These are phyloP conservation scores for Pelargonium myrrhifolium DNA, from an alignment of 441 rosid species.

Conservation along the genomic window DNA sequence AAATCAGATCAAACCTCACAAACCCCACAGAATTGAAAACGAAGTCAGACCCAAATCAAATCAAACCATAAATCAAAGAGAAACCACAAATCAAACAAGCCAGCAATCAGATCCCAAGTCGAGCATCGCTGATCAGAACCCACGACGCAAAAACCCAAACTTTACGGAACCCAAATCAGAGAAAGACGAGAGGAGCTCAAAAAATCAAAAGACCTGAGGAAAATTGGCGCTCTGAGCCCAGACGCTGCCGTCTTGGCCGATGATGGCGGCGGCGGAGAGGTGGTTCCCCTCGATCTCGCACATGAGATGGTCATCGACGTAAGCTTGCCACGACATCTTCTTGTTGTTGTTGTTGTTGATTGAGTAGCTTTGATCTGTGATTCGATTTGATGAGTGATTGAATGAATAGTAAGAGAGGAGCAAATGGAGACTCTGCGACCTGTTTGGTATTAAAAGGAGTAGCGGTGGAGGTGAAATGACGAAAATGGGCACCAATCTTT, in stretches of 20 bases:
- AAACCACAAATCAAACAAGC: neutral
- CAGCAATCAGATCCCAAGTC: neutral
- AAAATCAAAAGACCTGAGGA: constrained; percentile 45
- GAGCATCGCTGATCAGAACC: neutral
- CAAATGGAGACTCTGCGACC: no score
- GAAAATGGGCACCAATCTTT: no score
- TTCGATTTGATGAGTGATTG: neutral
- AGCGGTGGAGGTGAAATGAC: no score
- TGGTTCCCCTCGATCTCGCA: constrained; percentile 61
- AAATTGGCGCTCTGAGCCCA: constrained; percentile 80
- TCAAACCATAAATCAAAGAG: neutral
- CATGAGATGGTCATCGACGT: constrained; percentile 85
- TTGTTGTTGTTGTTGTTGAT: neutral
- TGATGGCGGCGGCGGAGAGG: constrained; percentile 65
- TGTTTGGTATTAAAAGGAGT: no score
- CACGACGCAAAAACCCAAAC: neutral
- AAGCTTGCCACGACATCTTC: constrained; percentile 85
- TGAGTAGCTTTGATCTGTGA: neutral
- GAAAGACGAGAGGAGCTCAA: neutral
- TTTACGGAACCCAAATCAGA: neutral
- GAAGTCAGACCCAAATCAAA: neutral
- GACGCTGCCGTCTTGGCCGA: constrained; percentile 84
- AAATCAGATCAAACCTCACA: neutral
- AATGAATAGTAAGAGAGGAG: neutral
- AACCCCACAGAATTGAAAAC: neutral